These are phyloP conservation scores for Rhodomyrtus psidioides DNA, from an alignment of 441 rosid genomes.

Conservation along the genomic window DNA sequence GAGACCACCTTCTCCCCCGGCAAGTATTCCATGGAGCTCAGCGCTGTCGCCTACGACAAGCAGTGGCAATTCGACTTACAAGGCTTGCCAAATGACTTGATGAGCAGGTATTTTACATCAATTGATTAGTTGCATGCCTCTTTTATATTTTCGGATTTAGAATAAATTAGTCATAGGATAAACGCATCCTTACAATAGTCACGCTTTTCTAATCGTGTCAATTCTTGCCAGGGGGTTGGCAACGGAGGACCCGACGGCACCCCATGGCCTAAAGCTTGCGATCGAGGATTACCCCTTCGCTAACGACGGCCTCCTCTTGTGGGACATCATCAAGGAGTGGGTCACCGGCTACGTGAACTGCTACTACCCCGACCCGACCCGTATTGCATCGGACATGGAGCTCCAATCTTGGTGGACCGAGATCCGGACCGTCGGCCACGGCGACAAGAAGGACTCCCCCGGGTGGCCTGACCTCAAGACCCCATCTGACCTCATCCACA, in stretches of 20 bases:
- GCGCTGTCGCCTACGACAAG: slow-evolving; percentile 46
- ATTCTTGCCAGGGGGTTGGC: slow-evolving; percentile 46
- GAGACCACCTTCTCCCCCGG: slow-evolving; percentile 44
- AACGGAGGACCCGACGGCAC: slow-evolving; percentile 31
- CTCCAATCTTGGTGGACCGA: slow-evolving; percentile 52
- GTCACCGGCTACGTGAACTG: slow-evolving; percentile 42
- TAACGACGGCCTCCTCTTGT: slow-evolving; percentile 44
- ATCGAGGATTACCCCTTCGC: slow-evolving; percentile 66
- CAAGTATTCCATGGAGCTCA: slow-evolving; percentile 37
- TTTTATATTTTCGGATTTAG: too few species aligned
- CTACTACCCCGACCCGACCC: slow-evolving; percentile 31
- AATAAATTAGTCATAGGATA: too few species aligned
- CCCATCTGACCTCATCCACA: slow-evolving; percentile 26
- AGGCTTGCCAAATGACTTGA: slow-evolving; percentile 48
- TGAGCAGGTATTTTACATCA: slow-evolving; percentile 27
- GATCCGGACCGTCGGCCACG: slow-evolving; percentile 35
- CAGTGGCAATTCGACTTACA: slow-evolving; percentile 62
- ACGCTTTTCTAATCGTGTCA: not conserved
- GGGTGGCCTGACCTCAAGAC: slow-evolving; percentile 48
- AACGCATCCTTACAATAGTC: too few species aligned
- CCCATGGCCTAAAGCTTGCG: slow-evolving; percentile 43
- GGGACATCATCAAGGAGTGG: slow-evolving; percentile 56
- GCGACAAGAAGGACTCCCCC: slow-evolving; percentile 34
- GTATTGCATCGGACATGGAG: slow-evolving; percentile 25
- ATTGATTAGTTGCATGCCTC: not conserved